Evolutionary conservation across 1,284 basidiomycete species (phyloP).

Genomic region (Leccinum angustisporum): DNA sequence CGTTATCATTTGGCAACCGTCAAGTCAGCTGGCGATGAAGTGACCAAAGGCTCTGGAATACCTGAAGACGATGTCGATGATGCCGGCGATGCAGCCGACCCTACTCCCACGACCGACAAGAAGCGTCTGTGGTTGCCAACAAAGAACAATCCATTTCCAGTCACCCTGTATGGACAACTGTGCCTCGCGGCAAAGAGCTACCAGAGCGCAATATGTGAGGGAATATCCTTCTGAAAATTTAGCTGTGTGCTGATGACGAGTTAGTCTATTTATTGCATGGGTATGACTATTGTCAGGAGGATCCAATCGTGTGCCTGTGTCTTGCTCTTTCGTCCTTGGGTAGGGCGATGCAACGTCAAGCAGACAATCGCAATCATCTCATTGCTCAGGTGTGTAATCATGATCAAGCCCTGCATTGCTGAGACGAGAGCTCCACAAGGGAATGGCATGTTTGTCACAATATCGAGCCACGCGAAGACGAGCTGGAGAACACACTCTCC

Average conservation of each 20-base stretch:
- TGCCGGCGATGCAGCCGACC: slow-evolving; percentile 18
- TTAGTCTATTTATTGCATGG: slow-evolving; percentile 87
- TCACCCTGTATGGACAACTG: slow-evolving; percentile 86
- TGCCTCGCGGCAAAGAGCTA: slow-evolving; percentile 85
- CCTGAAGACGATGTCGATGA: slow-evolving; percentile 35
- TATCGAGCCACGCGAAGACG: slow-evolving; percentile 63
- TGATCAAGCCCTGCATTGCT: neutral
- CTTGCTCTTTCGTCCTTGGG: slow-evolving; percentile 85
- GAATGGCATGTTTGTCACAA: slow-evolving; percentile 76
- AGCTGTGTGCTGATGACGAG: neutral
- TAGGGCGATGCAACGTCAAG: slow-evolving; percentile 89
- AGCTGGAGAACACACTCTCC: slow-evolving; percentile 41
- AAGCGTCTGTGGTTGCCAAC: slow-evolving; percentile 51
- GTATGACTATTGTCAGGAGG: slow-evolving; percentile 79
- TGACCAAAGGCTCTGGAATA: slow-evolving; percentile 21
- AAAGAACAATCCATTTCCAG: slow-evolving; percentile 71
- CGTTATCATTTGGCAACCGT: slow-evolving; percentile 45
- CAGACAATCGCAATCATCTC: slow-evolving; percentile 91
- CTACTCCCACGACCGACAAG: slow-evolving; percentile 30
- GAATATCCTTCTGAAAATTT: neutral
- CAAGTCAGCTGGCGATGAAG: slow-evolving; percentile 30
- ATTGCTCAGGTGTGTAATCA: slow-evolving; percentile 59
- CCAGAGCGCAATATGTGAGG: slow-evolving; percentile 87
- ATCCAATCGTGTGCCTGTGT: slow-evolving; percentile 83
- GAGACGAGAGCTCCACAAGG: slow-evolving; percentile 43